Conservation (phyloP, 345 rosid species). For the Gossypium thurberi region DNA sequence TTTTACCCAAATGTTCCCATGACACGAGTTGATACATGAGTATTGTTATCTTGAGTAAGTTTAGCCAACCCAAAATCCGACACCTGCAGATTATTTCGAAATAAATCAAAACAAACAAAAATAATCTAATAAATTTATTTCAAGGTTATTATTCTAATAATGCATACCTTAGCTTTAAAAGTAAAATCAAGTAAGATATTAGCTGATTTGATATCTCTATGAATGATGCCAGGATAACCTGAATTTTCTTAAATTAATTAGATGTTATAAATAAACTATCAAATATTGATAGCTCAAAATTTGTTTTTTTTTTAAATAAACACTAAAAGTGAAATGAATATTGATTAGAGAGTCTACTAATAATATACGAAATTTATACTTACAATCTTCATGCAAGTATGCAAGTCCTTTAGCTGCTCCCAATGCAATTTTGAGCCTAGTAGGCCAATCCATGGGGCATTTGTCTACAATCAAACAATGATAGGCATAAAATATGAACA, state of each 20-base stretch:
- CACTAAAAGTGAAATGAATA: not conserved
- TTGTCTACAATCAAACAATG: conserved; percentile 37
- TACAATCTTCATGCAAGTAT: conserved; percentile 96
- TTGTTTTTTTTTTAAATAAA: too few species aligned
- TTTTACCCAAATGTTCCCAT: conserved; percentile 98
- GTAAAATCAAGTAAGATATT: conserved; percentile 78
- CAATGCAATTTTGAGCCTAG: conserved; percentile 71
- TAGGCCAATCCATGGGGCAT: conserved; percentile 66
- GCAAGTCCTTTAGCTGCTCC: conserved; percentile 95
- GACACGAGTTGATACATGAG: conserved; percentile 91
- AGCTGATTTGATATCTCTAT: conserved; percentile 85
- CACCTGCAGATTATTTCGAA: conserved; percentile 36
- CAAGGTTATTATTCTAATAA: not conserved
- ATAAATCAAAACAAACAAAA: not conserved
- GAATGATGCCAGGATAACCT: conserved; percentile 95
- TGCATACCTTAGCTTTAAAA: conserved; percentile 78
- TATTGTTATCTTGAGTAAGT: conserved; percentile 62
- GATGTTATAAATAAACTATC: not conserved
- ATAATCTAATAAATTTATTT: not conserved
- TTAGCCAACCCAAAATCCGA: conserved; percentile 97
- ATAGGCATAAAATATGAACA: not conserved
- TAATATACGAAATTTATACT: conserved; percentile 9
- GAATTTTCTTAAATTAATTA: not conserved
- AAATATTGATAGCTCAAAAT: too few species aligned
- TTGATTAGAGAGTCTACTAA: not conserved